A percentile compares a stretch with the other conserved stretches of the same genome.
phyloP scores from a whole-genome alignment of 1,139 yeast species.

The Magnusiomyces tetraspermus region DNA sequence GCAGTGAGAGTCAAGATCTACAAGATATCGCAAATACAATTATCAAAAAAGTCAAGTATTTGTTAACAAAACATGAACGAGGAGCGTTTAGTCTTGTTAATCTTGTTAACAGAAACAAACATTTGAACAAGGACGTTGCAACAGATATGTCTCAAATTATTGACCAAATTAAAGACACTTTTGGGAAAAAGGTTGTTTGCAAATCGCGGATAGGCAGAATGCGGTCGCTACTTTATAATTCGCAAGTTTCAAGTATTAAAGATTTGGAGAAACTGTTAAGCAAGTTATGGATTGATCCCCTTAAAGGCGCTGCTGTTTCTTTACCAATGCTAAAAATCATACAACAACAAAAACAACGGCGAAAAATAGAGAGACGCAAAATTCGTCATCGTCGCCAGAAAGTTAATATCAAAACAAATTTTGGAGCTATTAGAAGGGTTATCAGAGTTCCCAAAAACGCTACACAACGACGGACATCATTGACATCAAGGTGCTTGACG shows the following conservation, averaged over 20 bases:
- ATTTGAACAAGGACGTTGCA: not conserved
- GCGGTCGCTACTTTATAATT: not conserved
- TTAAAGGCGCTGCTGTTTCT: not conserved
- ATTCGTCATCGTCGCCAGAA: not conserved
- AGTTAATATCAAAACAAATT: not conserved
- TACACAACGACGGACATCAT: not conserved
- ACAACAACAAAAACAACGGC: not conserved
- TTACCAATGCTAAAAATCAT: not conserved
- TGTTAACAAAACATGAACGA: not conserved
- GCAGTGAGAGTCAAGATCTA: too few relatives aligned
- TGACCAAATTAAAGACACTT: not conserved
- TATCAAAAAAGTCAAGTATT: not conserved
- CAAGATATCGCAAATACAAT: not conserved
- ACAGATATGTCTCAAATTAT: not conserved
- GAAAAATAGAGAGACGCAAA: not conserved
- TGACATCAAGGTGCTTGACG: not conserved
- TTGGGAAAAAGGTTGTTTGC: not conserved
- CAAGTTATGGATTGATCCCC: slow-evolving; percentile 3
- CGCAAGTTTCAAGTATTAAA: not conserved
- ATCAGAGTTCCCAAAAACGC: not conserved
- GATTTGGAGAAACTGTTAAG: not conserved
- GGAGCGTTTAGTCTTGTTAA: not conserved
- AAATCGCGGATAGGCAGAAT: not conserved
- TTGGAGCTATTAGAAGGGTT: not conserved
- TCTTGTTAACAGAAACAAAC: not conserved